These are phyloP conservation scores for Karstenula rhodostoma DNA, from an alignment of 2,329 filamentous ascomycete genomes.

Conservation along the genomic window DNA sequence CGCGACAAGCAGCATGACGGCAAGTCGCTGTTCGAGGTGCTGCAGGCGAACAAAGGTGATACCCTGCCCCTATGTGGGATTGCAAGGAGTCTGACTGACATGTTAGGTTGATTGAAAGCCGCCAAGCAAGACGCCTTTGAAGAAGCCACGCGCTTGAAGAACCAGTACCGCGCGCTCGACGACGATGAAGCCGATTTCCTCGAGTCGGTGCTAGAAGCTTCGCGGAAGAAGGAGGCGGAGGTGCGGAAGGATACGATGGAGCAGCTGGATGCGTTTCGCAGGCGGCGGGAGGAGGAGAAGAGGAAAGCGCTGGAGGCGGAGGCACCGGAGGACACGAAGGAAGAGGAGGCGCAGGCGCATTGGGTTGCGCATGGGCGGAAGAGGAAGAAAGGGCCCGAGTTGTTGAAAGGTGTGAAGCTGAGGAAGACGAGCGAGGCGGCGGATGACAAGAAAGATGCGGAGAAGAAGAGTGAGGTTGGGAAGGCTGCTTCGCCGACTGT, in stretches of 20 bases:
- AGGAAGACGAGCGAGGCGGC: conserved; percentile 44
- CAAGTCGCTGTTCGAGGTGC: conserved; percentile 74
- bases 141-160: conserved; percentile 72
- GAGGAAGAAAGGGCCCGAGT: conserved; percentile 57
- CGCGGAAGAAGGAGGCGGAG: conserved; percentile 63
- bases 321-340: conserved; percentile 44
- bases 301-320: conserved; percentile 54
- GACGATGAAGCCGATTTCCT: conserved; percentile 82
- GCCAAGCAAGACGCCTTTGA: conserved; percentile 86
- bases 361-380: conserved; percentile 62
- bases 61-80: neutral
- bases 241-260: conserved; percentile 67
- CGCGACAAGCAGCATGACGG: conserved; percentile 60
- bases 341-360: conserved; percentile 55
- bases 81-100: conserved; percentile 30
- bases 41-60: conserved; percentile 83
- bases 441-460: conserved; percentile 17
- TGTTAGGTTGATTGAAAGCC: conserved; percentile 58
- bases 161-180: conserved; percentile 80
- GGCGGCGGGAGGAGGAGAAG: conserved; percentile 67
- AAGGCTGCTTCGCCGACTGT: conserved; percentile 13
- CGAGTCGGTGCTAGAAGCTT: conserved; percentile 65
- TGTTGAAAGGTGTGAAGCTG: conserved; percentile 55
- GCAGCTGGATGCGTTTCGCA: conserved; percentile 66
- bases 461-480: conserved; percentile 9